A percentile compares a stretch with the other conserved stretches of the same genome.
phyloP scores from a whole-genome alignment of 306 rosid species.

The Quercus variabilis region DNA sequence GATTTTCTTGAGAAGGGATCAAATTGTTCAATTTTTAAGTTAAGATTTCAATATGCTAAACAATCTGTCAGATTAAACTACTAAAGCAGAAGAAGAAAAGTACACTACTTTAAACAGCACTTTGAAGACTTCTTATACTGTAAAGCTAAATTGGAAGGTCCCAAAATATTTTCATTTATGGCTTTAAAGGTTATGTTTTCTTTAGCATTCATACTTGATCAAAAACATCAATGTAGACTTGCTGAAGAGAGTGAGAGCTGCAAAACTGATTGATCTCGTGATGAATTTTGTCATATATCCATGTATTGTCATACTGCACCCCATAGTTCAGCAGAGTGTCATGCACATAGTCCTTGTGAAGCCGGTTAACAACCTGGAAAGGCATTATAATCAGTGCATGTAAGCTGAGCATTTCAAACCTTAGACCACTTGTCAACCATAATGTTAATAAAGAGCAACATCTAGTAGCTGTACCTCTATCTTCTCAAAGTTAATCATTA shows the following conservation, averaged over 20 bases:
- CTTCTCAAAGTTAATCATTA: constrained; percentile 83
- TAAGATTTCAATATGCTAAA: constrained; percentile 1
- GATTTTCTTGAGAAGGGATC: neutral
- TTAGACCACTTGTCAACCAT: neutral
- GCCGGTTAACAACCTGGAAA: constrained; percentile 81
- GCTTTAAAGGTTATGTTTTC: neutral
- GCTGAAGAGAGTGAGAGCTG: constrained; percentile 80
- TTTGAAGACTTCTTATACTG: neutral
- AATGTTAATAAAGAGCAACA: neutral
- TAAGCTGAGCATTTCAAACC: neutral
- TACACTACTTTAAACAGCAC: neutral
- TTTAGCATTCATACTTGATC: constrained; percentile 57
- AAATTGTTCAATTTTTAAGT: neutral
- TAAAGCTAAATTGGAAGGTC: neutral
- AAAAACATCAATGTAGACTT: constrained; percentile 92
- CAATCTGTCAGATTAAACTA: neutral
- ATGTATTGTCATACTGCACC: constrained; percentile 78
- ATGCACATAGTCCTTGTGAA: constrained; percentile 66
- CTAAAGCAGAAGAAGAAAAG: neutral
- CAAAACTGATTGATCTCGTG: constrained; percentile 94
- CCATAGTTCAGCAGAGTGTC: constrained; percentile 86
- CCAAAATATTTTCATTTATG: constrained; percentile 2
- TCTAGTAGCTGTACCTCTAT: constrained; percentile 58
- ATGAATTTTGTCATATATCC: constrained; percentile 97
- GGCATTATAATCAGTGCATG: constrained; percentile 4